These are phyloP conservation scores for Coemansia umbellata DNA, from an alignment of 192 early-diverging fungal species.

Conservation along the genomic window DNA sequence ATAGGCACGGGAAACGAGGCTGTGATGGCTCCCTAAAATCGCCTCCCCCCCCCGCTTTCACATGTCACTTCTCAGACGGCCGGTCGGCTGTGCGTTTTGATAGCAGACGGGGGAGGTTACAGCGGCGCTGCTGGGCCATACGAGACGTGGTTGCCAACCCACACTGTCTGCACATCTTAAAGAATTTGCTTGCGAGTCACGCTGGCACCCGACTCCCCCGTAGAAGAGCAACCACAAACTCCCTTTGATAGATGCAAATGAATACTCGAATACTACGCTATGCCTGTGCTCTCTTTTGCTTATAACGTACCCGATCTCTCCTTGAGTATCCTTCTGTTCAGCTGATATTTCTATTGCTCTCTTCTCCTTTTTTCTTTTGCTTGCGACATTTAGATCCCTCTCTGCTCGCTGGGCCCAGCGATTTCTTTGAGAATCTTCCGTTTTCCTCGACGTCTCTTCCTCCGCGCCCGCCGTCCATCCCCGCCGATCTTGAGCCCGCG, in stretches of 20 bases:
- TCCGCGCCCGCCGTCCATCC: slow-evolving; percentile 41
- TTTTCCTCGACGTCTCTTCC: slow-evolving; percentile 13
- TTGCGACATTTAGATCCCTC: slow-evolving; percentile 47
- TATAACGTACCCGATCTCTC: background rate
- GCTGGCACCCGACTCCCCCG: too few relatives aligned
- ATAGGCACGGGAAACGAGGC: too few relatives aligned
- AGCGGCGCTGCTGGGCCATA: too few relatives aligned
- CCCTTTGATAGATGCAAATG: too few relatives aligned
- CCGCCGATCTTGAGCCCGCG: slow-evolving; percentile 40
- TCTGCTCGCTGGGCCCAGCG: slow-evolving; percentile 28
- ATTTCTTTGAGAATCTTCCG: slow-evolving; percentile 37
- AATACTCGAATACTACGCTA: too few relatives aligned
- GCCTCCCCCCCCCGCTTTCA: slow-evolving; percentile 8
- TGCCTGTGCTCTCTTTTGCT: background rate
- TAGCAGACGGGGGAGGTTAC: too few relatives aligned
- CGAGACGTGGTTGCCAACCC: too few relatives aligned
- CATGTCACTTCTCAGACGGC: slow-evolving; percentile 23
- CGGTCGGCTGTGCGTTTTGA: too few relatives aligned
- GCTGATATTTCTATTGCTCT: background rate
- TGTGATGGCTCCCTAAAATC: too few relatives aligned
- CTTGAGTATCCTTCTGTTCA: background rate
- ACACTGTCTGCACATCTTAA: too few relatives aligned
- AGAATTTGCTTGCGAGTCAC: too few relatives aligned
- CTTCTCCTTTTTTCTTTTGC: background rate
- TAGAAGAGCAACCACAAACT: too few relatives aligned